Conservation (phyloP, 2,329 filamentous ascomycete genomes). For the Atkinsonella texensis region DNA sequence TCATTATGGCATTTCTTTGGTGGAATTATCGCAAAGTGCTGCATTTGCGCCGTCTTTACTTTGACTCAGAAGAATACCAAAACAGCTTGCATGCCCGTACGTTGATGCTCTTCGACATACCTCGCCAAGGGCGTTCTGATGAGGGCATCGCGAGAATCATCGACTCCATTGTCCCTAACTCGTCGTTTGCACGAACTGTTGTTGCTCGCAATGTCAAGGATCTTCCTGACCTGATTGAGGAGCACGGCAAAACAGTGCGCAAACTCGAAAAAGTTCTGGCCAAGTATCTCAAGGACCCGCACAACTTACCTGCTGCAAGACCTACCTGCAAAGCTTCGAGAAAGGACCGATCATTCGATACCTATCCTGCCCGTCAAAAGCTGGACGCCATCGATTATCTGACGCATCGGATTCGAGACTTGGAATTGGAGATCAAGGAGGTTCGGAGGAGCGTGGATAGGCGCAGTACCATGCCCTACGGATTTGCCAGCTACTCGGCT, state of each 20-base stretch:
- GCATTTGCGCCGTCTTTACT: conserved; percentile 62
- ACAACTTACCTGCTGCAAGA: conserved; percentile 61
- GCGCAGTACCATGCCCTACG: conserved; percentile 78
- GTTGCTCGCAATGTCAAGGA: conserved; percentile 89
- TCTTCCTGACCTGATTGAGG: conserved; percentile 70
- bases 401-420: conserved; percentile 67
- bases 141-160: conserved; percentile 80
- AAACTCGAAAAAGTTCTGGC: conserved; percentile 74
- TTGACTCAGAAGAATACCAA: conserved; percentile 80
- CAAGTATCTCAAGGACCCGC: conserved; percentile 81
- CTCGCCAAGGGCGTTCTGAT: conserved; percentile 62
- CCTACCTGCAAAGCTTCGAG: conserved; percentile 73
- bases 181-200: conserved; percentile 65
- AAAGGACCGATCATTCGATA: conserved; percentile 56
- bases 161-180: conserved; percentile 66
- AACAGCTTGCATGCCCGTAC: conserved; percentile 69
- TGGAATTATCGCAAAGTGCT: conserved; percentile 72
- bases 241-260: conserved; percentile 71
- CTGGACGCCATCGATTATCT: conserved; percentile 93
- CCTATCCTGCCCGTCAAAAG: conserved; percentile 57
- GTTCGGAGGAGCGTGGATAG: conserved; percentile 73
- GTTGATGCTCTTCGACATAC: conserved; percentile 71
- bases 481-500: conserved; percentile 85
- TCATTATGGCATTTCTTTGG: conserved; percentile 75
- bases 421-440: conserved; percentile 77